Conservation (phyloP, 2,329 filamentous ascomycete species). For the Cordyceps cicadae region DNA sequence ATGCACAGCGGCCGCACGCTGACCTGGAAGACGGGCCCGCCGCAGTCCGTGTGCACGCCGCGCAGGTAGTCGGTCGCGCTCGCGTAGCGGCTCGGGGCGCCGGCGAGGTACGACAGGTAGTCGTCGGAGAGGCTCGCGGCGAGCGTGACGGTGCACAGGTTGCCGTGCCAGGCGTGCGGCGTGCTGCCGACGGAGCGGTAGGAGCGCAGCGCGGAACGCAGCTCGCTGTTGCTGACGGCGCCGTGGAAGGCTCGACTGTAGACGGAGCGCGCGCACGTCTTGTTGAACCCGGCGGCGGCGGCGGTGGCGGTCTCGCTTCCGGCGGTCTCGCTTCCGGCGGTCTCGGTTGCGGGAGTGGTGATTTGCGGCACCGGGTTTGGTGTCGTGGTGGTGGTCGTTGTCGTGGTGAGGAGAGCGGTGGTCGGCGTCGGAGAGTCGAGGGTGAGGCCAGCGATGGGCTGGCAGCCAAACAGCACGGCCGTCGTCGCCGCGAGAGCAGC, state of each 20-base stretch:
- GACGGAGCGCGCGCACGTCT: slow-evolving; percentile 4
- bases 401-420: background rate
- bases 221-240: background rate
- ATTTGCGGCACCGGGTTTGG: background rate
- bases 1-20: slow-evolving; percentile 1
- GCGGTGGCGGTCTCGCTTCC: too few species aligned
- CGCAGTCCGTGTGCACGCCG: slow-evolving; percentile 2
- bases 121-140: background rate
- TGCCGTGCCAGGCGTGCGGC: background rate
- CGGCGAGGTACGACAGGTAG: background rate
- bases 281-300: slow-evolving; percentile 1
- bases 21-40: background rate
- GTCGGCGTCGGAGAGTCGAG: background rate
- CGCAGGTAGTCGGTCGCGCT: slow-evolving; percentile 4
- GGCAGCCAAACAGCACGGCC: background rate
- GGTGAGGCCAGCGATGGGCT: background rate
- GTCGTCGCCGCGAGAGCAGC: background rate
- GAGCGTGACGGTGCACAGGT: slow-evolving; percentile 9
- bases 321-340: too few species aligned
- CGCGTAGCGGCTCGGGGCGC: background rate
- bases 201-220: background rate
- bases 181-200: background rate
- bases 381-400: background rate
- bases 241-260: background rate
- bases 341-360: background rate